Conservation (phyloP, 441 rosid genomes). For the Flueggea neowawraea region DNA sequence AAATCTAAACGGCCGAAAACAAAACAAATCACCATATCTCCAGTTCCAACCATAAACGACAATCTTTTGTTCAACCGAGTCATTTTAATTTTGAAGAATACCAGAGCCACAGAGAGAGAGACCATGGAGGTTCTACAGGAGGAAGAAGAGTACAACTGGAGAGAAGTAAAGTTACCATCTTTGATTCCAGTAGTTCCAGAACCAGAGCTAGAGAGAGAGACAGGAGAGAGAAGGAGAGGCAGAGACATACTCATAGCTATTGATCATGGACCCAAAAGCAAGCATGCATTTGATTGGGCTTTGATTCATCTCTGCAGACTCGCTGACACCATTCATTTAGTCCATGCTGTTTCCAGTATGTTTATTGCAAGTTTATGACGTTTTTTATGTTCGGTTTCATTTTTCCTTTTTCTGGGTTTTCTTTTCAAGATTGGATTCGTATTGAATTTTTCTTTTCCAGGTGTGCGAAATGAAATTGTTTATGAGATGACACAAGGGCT, state of each 20-base stretch:
- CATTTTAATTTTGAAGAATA: too few species aligned
- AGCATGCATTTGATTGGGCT: constrained; percentile 72
- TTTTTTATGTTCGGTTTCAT: background rate
- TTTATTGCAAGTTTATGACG: background rate
- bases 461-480: constrained; percentile 57
- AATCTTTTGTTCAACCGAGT: too few species aligned
- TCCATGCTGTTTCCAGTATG: constrained; percentile 79
- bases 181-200: constrained; percentile 42
- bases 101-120: too few species aligned
- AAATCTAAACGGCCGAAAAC: too few species aligned
- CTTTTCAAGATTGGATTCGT: too few species aligned
- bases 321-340: constrained; percentile 81
- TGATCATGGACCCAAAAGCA: constrained; percentile 76
- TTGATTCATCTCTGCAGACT: constrained; percentile 61
- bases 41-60: too few species aligned
- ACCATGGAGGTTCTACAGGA: constrained; percentile 53
- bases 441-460: constrained; percentile 22
- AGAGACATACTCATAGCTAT: constrained; percentile 54
- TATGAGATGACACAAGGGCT: constrained; percentile 57
- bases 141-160: constrained; percentile 57
- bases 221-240: constrained; percentile 77
- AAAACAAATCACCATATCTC: too few species aligned
- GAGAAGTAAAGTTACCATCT: constrained; percentile 57
- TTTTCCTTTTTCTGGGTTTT: background rate
- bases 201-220: constrained; percentile 77